Evolutionary conservation across 2,329 filamentous ascomycete species (phyloP), one percentile per base, ranked within the genome.

Genomic region (Rutstroemia sp.): DNA sequence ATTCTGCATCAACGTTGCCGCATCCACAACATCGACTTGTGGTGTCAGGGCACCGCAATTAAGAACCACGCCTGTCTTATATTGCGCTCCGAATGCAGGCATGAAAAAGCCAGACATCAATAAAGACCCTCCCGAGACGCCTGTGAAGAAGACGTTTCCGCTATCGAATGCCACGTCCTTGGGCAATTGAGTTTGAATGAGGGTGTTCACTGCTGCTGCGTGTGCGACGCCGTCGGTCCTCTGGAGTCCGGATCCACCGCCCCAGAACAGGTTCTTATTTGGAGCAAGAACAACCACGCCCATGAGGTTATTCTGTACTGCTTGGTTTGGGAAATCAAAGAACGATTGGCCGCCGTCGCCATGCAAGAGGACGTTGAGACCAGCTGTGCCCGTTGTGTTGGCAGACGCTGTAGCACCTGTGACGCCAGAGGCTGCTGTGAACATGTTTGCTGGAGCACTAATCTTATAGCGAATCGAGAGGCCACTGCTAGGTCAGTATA

Each of bases 241-340:
- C 45, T 78, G 64, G 21, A 80, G 73, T 1, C 78, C 79, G 2
- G 69, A 57, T 48, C 77, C 76, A 48, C 79, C 78, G 54, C 80
- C 80, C 80, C 80, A 83, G 72, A 82, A 81, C 37, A 79, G 73
- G 58, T 79, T 76, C 54, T 70, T 65, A 65, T 81, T 73, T 5
- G 80, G 80, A 0, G 80, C 78, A 12, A 83, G 0, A 82, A 92
- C 63, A 72, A 89, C 38, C 83, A 92, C 55, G 84, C 95, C 44
- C 89, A 95, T 70, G 83, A 86, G 61, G 81, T 88, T 61, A 78
- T 88, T 42, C 76, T 95, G 8, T 85, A 95, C 63, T 82, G 87
- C 4, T 74, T 96, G 37, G 87, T 90, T 70, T 82, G 79, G 58
- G 81, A 96, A 47, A 77, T 97, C n/a, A 90, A 96, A 67, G 85